phyloP scores from a whole-genome alignment of 106 monocot genomes.

The Dioscorea alata region DNA sequence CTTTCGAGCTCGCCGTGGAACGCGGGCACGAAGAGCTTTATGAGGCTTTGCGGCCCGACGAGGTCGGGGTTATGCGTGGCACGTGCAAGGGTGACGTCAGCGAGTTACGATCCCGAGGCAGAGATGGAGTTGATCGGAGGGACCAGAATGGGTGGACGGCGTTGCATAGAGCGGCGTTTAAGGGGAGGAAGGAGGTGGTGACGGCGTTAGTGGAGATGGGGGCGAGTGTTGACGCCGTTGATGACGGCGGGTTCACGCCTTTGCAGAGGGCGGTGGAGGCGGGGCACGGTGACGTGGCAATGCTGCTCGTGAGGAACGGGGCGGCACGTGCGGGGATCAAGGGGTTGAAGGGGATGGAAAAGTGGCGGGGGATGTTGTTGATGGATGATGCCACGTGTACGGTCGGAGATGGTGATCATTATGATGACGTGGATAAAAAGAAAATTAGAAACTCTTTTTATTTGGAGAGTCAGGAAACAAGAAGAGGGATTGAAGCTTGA shows the following conservation, averaged over 20 bases:
- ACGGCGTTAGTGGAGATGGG: slow-evolving; percentile 6
- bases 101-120: not conserved
- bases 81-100: slow-evolving; percentile 3
- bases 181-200: slow-evolving; percentile 26
- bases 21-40: slow-evolving; percentile 13
- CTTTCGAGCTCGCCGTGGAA: slow-evolving; percentile 33
- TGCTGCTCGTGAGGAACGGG: slow-evolving; percentile 19
- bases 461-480: too few species aligned
- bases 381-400: too few species aligned
- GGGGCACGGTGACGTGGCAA: slow-evolving; percentile 18
- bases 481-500: too few species aligned
- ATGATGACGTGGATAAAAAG: too few species aligned
- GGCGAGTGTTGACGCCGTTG: slow-evolving; percentile 24
- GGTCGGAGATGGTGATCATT: too few species aligned
- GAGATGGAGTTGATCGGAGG: slow-evolving; percentile 8
- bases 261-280: slow-evolving; percentile 27
- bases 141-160: slow-evolving; percentile 46
- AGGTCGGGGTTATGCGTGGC: slow-evolving; percentile 3
- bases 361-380: too few species aligned
- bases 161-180: slow-evolving; percentile 30
- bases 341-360: slow-evolving; percentile 1
- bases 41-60: slow-evolving; percentile 15
- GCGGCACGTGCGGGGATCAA: slow-evolving; percentile 18
- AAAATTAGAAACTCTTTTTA: too few species aligned
- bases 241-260: slow-evolving; percentile 37